Percentiles rank a stretch among this genome's conserved stretches.
These are phyloP conservation scores for Brassica nigra DNA, from an alignment of 345 rosid genomes.

Conservation along the genomic window DNA sequence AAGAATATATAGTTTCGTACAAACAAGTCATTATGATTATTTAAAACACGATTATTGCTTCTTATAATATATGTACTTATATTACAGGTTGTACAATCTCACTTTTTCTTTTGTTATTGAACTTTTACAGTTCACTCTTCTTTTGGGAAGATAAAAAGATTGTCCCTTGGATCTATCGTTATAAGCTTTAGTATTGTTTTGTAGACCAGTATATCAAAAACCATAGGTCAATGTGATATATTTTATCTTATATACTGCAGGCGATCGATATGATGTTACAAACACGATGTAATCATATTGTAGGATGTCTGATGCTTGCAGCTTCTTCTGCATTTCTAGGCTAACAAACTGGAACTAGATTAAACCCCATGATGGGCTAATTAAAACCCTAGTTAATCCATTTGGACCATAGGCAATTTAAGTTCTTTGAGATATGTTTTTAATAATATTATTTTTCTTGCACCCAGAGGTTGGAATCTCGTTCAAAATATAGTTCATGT, in stretches of 20 bases:
- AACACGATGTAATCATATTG: not conserved
- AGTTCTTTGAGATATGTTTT: not conserved
- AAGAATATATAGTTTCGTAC: not conserved
- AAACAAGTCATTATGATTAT: not conserved
- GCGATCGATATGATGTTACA: not conserved
- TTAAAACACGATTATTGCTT: not conserved
- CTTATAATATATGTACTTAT: not conserved
- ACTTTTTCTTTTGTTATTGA: not conserved
- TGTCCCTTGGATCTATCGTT: slow-evolving; percentile 15
- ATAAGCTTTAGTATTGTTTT: not conserved
- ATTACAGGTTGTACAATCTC: not conserved
- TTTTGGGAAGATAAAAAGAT: not conserved
- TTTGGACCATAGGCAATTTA: slow-evolving; percentile 20
- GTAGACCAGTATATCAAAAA: slow-evolving; percentile 13
- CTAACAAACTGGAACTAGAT: slow-evolving; percentile 32
- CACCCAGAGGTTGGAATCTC: slow-evolving; percentile 22
- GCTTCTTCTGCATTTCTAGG: slow-evolving; percentile 25
- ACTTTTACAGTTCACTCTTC: not conserved
- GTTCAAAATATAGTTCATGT: not conserved
- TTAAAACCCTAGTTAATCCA: slow-evolving; percentile 11
- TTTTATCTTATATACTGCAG: not conserved
- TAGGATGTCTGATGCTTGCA: slow-evolving; percentile 17
- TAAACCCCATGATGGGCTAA: slow-evolving; percentile 28
- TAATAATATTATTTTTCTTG: not conserved
- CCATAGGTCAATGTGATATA: slow-evolving; percentile 5